Percentiles rank a stretch among this genome's conserved stretches.
phyloP scores from a whole-genome alignment of 2,329 filamentous ascomycete genomes.

The Pseudogymnoascus sp. region DNA sequence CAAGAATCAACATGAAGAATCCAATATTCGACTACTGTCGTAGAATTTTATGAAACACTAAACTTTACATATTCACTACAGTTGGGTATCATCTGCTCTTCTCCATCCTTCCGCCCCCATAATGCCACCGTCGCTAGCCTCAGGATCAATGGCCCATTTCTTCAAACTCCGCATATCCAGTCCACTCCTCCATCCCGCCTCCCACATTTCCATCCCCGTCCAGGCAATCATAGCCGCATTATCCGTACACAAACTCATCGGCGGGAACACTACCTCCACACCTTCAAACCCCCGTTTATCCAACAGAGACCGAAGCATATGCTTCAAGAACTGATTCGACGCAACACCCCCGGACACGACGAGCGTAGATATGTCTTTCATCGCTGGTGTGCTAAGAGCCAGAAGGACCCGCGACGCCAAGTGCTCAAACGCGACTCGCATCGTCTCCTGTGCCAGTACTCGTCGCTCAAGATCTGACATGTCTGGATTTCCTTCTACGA shows the following conservation, averaged over 20 bases:
- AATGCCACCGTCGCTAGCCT: constrained; percentile 54
- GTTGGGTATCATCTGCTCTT: constrained; percentile 14
- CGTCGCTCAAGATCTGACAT: constrained; percentile 53
- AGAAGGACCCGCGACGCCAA: constrained; percentile 66
- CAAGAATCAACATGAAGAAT: background rate
- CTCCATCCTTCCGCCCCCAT: constrained; percentile 50
- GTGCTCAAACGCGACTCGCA: constrained; percentile 82
- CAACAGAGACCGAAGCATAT: constrained; percentile 50
- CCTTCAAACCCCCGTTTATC: constrained; percentile 55
- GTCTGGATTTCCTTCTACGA: constrained; percentile 36
- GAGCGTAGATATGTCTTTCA: constrained; percentile 44
- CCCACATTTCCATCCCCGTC: constrained; percentile 87
- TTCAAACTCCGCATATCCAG: constrained; percentile 50
- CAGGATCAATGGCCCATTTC: constrained; percentile 67
- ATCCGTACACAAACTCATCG: constrained; percentile 72
- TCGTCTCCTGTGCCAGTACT: constrained; percentile 60
- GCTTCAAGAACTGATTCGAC: constrained; percentile 68
- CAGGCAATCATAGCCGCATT: constrained; percentile 98
- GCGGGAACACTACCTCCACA: constrained; percentile 64
- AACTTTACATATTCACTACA: constrained; percentile 10
- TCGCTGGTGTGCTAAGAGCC: constrained; percentile 39
- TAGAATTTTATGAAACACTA: background rate
- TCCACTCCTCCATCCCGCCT: constrained; percentile 60
- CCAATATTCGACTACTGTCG: background rate
- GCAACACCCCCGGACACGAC: constrained; percentile 89